Evolutionary conservation across 2,329 filamentous ascomycete species (phyloP).

Genomic region (Nigrospora sphaerica): DNA sequence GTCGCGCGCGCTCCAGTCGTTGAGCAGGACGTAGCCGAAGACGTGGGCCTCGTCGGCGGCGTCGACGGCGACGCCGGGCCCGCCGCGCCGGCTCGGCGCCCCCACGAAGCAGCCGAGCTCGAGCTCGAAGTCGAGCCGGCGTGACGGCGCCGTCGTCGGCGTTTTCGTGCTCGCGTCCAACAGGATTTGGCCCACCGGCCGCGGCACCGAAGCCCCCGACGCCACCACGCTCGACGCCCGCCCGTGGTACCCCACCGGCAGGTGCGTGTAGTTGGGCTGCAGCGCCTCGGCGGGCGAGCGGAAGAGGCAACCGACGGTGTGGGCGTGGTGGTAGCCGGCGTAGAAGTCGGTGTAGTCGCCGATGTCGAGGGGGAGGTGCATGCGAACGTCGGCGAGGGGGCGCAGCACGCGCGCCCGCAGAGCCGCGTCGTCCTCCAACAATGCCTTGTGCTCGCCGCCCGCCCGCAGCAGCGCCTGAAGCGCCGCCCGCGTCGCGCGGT

Average conservation of each 20-base stretch:
- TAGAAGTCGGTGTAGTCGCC: conserved; percentile 86
- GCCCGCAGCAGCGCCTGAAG: conserved; percentile 56
- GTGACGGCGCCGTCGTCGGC: conserved; percentile 56
- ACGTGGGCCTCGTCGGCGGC: conserved; percentile 56
- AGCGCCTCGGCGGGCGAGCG: conserved; percentile 65
- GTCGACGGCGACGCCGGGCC: conserved; percentile 52
- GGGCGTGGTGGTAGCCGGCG: conserved; percentile 72
- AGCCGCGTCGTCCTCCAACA: conserved; percentile 41
- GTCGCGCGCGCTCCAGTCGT: conserved; percentile 81
- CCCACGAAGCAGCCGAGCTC: conserved; percentile 73
- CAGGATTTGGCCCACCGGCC: conserved; percentile 70
- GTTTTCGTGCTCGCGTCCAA: conserved; percentile 56
- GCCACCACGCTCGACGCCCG: conserved; percentile 69
- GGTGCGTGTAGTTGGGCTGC: conserved; percentile 73
- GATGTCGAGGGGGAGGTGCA: conserved; percentile 69
- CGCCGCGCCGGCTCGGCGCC: conserved; percentile 56
- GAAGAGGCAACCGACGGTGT: conserved; percentile 61
- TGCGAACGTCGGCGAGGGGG: conserved; percentile 50
- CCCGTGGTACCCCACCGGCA: conserved; percentile 78
- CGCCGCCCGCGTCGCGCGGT: conserved; percentile 60
- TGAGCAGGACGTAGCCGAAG: conserved; percentile 76
- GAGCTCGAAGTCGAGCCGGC: conserved; percentile 70
- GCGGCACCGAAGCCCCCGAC: conserved; percentile 64
- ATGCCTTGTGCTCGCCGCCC: neutral
- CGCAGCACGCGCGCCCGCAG: conserved; percentile 54